Evolutionary conservation across 2,329 filamentous ascomycete species (phyloP).

Genomic region (Microthyrium microscopicum): DNA sequence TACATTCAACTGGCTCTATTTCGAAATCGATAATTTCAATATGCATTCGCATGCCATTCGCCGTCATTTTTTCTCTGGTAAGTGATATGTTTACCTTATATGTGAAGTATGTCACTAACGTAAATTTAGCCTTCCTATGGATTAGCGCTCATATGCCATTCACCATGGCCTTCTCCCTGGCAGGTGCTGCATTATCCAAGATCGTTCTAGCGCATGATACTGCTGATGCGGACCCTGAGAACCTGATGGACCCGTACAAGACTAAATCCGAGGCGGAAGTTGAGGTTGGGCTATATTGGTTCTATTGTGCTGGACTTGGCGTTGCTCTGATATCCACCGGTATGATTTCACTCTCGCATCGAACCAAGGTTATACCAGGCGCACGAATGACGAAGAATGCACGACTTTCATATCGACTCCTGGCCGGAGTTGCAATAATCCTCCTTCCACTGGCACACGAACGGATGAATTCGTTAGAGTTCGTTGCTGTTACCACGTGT

Average conservation of each 20-base stretch:
- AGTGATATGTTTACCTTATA: constrained; percentile 9
- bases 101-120: constrained; percentile 1
- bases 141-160: constrained; percentile 41
- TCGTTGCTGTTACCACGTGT: constrained; percentile 23
- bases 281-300: constrained; percentile 39
- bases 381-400: constrained; percentile 33
- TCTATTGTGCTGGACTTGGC: constrained; percentile 46
- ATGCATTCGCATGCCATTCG: constrained; percentile 45
- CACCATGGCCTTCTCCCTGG: constrained; percentile 45
- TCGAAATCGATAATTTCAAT: constrained; percentile 42
- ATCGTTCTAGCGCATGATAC: constrained; percentile 43
- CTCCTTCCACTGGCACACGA: constrained; percentile 35
- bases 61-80: constrained; percentile 29
- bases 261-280: constrained; percentile 34
- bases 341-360: constrained; percentile 37
- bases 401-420: constrained; percentile 35
- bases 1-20: constrained; percentile 46
- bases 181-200: constrained; percentile 39
- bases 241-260: constrained; percentile 35
- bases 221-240: constrained; percentile 28
- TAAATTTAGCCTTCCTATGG: constrained; percentile 34
- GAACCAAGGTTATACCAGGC: constrained; percentile 35
- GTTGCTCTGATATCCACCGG: constrained; percentile 37
- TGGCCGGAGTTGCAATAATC: constrained; percentile 35
- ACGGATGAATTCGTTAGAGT: constrained; percentile 19